Base-by-base conservation (phyloP, 2,329 filamentous ascomycete species). In the Coniochaeta pulveracea region DNA sequence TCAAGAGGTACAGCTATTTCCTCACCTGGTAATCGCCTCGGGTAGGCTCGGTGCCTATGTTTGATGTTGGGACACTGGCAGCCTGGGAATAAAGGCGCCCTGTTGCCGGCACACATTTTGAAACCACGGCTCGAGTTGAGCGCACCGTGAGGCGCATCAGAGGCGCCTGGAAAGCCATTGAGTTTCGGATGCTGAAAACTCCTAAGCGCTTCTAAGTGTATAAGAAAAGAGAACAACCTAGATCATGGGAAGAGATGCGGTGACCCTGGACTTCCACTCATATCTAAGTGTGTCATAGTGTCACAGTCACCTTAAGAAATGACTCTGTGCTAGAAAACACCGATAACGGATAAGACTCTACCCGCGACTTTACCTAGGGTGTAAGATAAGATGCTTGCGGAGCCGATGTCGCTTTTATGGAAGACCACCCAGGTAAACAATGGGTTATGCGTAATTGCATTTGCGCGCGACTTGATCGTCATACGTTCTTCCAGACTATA, bases 161-260 rank as follows among this genome's bases (percentile, higher is more conserved):
- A 19, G 57, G 47, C 22, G 55, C 40, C 41, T 56, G 57, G 41
- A 60, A 44, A 40, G 60, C 57, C 61, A 65, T 65, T 33, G 30
- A 3, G n/a, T 12, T n/a, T 5, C 11, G n/a, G 28, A 22, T 21
- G 3, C 4, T 12, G 15, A 5, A 21, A 12, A 12, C 18, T 19
- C 6, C n/a, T n/a, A n/a, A n/a, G n/a, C n/a, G n/a, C n/a, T n/a
- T n/a, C n/a, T n/a, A n/a, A n/a, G n/a, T n/a, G n/a, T n/a, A n/a
- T n/a, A 21, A 4, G n/a, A 11, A 17, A 7, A 9, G 16, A 8
- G 16, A n/a, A 19, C 28, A 15, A 31, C 6, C 9, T 14, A n/a
- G 11, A 3, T 7, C 6, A 21, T 14, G 4, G 17, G 18, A 31
- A 11, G 18, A 31, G 18, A 31, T n/a, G n/a, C n/a, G n/a, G n/a